Base-by-base conservation (phyloP, 1,139 yeast species). In the Wickerhamomyces sp. region DNA sequence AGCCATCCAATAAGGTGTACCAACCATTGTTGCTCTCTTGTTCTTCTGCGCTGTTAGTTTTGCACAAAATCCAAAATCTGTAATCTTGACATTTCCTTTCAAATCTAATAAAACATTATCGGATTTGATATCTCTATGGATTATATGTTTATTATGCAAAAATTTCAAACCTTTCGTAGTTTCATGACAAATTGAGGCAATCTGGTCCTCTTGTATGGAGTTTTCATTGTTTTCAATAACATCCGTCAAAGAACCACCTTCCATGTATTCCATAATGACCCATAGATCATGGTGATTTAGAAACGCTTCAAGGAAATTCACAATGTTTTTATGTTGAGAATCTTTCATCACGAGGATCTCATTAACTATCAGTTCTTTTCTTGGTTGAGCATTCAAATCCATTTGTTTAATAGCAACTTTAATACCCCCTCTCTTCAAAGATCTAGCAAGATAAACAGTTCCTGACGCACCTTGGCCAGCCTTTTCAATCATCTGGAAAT, bases 381-480 rank as follows among this genome's bases (percentile, higher is more conserved):
- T 76, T 33, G 97, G 96, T 65, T 94, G 98, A 44, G 85, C 84
- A 45, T 86, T 87, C 44, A 92, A 68, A 56, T 90, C 94, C 92
- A 92, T 92, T 65, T 92, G 97, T 62, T 92, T 92, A 49, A 92
- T 88, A 10, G 99, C 99, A 36, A 83, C 86, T 47, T 69, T 70
- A 44, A 64, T 63, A 21, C 73, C 74, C 25, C 66, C 60, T 64
- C 78, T 45, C 42, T 71, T 65, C 44, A 80, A 64, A 28, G 88
- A 77, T 53, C 81, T 78, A 0, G 97, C 98, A 40, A 92, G 74
- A 57, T 87, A 94, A 18, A 94, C 99, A 2, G 92, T 85, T 15
- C 99, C 99, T 46, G 92, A 81, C 1, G 98, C 99, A 55, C 99
- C 99, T 66, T 94, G 98, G n/a, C 99, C 99, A 3, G 97, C 96